Base-by-base conservation (phyloP, 1,139 yeast genomes). In the Debaryomycetaceae sp. region DNA sequence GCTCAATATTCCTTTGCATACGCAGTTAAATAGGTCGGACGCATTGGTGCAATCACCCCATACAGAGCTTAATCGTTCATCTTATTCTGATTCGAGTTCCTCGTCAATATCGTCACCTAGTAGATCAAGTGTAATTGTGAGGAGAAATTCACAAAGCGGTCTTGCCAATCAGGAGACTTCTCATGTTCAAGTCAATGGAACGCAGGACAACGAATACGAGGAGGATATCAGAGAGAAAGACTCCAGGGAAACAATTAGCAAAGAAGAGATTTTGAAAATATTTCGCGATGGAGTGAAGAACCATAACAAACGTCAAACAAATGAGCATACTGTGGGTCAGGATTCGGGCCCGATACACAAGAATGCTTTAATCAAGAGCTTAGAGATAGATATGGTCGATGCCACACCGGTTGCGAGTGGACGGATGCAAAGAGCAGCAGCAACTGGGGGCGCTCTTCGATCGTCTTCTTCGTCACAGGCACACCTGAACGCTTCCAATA, bases 1-100 rank as follows among this genome's bases (percentile, higher is more conserved):
- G 87, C 64, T 84, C 41, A 58, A 55, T 41, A 56, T 66, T 34
- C 76, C 76, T 0, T 58, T 57, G 14, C 62, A 58, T 43, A 51
- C 63, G 3, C 56, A 56, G 42, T 45, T 60, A 34, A 63, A 60
- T 23, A 53, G 53, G n/a, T 54, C 52, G 27, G 59, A 57, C 27
- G 24, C 9, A 23, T 8, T 24, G 11, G 31, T 11, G 11, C 31
- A 27, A 11, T 27, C 31, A 8, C 31, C 31, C 2, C 31, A 20
- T 6, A 22, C 42, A 13, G 40, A 14, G 6, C 31, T 20, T 7
- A 35, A 40, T 6, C 24, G 34, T 13, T 39, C 41, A 5, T 34
- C 37, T 23, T 6, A 22, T 13, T 34, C 40, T 11, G 45, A 41
- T 34, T 37, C 33, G 13, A 27, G 23, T 20, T 38, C 31, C 11